Evolutionary conservation across 768 basidiomycete genomes (phyloP), one percentile per base, ranked within the genome.

Genomic region (Lentinula sp.): DNA sequence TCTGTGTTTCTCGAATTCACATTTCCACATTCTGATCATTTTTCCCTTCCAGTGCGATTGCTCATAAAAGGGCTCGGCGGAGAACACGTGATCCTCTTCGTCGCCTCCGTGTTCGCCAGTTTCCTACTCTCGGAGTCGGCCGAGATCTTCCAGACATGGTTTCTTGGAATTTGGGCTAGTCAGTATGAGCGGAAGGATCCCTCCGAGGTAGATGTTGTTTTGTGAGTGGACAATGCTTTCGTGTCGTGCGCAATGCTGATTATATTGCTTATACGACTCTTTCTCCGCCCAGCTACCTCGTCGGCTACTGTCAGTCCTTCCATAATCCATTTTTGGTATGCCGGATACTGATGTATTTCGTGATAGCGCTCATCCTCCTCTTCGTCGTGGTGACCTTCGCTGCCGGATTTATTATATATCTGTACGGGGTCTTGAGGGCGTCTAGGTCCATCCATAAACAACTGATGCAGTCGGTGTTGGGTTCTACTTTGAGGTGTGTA

Each of bases 401-500:
- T 4, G 15, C 65, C 7, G 76, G 70, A 0, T 75, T 68, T 33
- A 62, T 74, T 16, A 57, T 79, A 7, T 86, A 78, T 66, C 71
- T 81, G n/a, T 71, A 70, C 43, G 86, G 84, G 2, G 66, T 74
- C 2, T 66, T 85, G 54, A 73, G 82, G 58, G 87, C 86, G 1
- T 85, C 85, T 3, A 74, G 77, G 59, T 68, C 62, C 6, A 82
- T 90, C 12, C 86, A 88, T 65, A 66, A 67, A 23, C 70, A 76
- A 60, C 75, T 90, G 0, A 63, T 88, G 4, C 69, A 78, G 32
- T 79, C 85, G 10, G 68, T 89, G 0, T 69, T 89, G 13, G 79
- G 83, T 4, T 82, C 85, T 4, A 88, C 88, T 1, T 69, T 88
- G 42, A 77, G 85, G 86, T 84, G 56, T 20, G 71, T 67, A 4